Evolutionary conservation across 176 grass and related monocot genomes (phyloP).

Genomic region (Phoenix dactylifera): DNA sequence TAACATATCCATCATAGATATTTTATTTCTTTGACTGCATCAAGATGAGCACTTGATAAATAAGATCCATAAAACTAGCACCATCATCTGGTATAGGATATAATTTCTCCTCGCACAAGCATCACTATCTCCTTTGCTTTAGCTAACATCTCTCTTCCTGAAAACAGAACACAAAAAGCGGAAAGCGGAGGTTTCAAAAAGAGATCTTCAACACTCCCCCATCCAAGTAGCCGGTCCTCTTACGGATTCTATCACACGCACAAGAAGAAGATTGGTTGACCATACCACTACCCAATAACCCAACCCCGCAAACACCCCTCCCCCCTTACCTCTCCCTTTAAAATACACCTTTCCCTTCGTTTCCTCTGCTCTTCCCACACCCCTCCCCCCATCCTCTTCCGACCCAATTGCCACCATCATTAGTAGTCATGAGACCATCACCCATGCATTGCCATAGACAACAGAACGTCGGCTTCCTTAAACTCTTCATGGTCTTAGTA

Average conservation of each 20-base stretch:
- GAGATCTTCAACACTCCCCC: background rate
- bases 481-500: conserved; percentile 55
- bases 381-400: conserved; percentile 10
- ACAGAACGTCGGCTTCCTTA: conserved; percentile 34
- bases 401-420: background rate
- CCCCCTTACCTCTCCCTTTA: conserved; percentile 37
- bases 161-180: conserved; percentile 9
- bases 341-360: conserved; percentile 13
- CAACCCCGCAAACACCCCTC: background rate
- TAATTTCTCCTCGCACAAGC: too few species aligned
- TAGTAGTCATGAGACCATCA: too few species aligned
- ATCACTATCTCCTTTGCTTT: background rate
- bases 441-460: background rate
- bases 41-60: too few species aligned
- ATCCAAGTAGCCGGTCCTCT: conserved; percentile 33
- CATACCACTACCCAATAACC: conserved; percentile 27
- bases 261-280: conserved; percentile 35
- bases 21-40: too few species aligned
- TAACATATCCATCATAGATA: too few species aligned
- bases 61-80: too few species aligned
- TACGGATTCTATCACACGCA: conserved; percentile 32
- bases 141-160: background rate
- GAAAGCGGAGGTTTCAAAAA: conserved; percentile 23
- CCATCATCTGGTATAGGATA: too few species aligned
- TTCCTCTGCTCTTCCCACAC: background rate